Evolutionary conservation across 768 basidiomycete species (phyloP).

Genomic region (Lactarius evosmus): DNA sequence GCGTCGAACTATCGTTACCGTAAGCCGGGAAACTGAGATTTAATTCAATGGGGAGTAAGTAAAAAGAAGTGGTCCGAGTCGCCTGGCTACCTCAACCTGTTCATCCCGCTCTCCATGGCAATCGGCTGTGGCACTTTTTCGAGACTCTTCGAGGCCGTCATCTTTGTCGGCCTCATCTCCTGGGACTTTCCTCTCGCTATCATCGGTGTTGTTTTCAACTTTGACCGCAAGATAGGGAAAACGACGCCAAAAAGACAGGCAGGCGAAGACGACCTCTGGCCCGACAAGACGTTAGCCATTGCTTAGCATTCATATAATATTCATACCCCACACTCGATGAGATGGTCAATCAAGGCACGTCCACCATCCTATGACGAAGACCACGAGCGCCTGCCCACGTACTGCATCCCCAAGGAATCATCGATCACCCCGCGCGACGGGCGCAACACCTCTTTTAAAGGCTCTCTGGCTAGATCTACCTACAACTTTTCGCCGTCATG

Average conservation of each 20-base stretch:
- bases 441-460: conserved; percentile 60
- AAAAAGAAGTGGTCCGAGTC: no score
- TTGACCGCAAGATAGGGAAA: conserved; percentile 48
- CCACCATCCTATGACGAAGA: neutral
- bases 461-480: conserved; percentile 46
- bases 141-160: conserved; percentile 3
- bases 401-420: conserved; percentile 34
- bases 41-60: no score
- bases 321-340: conserved; percentile 77
- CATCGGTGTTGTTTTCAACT: conserved; percentile 49
- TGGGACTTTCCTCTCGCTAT: conserved; percentile 55
- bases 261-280: conserved; percentile 64
- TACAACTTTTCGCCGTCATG: conserved; percentile 73
- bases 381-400: neutral
- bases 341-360: conserved; percentile 75
- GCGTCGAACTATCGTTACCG: no score
- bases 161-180: conserved; percentile 35
- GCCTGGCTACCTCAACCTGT: no score
- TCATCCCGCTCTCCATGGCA: conserved; percentile 23
- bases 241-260: conserved; percentile 54
- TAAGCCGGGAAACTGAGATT: no score
- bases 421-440: conserved; percentile 67
- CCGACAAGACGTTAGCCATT: conserved; percentile 66
- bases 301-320: no score
- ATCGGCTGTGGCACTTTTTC: conserved; percentile 14